Conservation (phyloP, 2,329 filamentous ascomycete genomes). For the Pseudocercospora vitis region DNA sequence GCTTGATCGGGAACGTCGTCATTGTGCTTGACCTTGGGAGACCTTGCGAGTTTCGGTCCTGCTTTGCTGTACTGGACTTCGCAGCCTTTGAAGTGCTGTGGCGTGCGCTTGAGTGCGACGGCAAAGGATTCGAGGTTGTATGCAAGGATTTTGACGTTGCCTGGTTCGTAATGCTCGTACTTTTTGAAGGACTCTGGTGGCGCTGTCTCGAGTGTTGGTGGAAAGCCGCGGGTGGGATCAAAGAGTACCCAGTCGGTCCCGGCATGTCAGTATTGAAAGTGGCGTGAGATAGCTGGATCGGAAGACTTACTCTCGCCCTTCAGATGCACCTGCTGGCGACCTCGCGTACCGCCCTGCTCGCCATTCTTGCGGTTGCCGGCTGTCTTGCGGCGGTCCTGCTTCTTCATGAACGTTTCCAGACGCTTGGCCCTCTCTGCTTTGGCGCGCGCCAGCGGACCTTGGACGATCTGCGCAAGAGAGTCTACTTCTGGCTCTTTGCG, state of each 20-base stretch:
- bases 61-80: constrained; percentile 25
- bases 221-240: constrained; percentile 25
- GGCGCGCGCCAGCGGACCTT: not conserved
- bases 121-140: constrained; percentile 24
- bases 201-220: constrained; percentile 3
- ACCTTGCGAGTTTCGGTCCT: constrained; percentile 26
- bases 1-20: no score
- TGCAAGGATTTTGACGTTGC: constrained; percentile 28
- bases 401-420: constrained; percentile 6
- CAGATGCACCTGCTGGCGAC: constrained; percentile 4
- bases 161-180: constrained; percentile 23
- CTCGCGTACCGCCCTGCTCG: not conserved
- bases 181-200: constrained; percentile 15
- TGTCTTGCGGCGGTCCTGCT: not conserved
- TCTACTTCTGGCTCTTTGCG: constrained; percentile 7
- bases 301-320: constrained; percentile 36
- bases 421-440: constrained; percentile 8
- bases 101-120: constrained; percentile 21
- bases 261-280: not conserved
- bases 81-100: constrained; percentile 12
- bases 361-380: not conserved
- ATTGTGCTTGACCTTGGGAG: not conserved
- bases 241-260: constrained; percentile 32
- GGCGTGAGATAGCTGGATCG: constrained; percentile 11
- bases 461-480: not conserved